Percentiles rank a stretch among this genome's conserved stretches.
Conservation (phyloP, 1,284 basidiomycete genomes). For the Ceratobasidium sp. region DNA sequence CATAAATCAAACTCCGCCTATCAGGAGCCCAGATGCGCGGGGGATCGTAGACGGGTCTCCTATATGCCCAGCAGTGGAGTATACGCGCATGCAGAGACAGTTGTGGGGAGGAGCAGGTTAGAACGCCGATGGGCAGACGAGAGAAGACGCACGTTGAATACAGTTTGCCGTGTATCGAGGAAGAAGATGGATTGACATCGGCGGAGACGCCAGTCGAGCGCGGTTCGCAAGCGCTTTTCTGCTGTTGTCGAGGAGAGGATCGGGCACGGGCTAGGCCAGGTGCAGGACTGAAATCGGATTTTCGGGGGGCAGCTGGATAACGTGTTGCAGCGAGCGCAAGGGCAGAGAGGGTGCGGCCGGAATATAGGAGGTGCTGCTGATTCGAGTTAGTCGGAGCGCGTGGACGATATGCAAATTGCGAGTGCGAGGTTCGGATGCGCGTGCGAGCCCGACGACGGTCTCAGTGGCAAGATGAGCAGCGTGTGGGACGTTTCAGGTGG, state of each 20-base stretch:
- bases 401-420: constrained; percentile 29
- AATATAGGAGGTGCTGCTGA: constrained; percentile 31
- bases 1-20: constrained; percentile 23
- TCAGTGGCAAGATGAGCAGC: too few relatives aligned
- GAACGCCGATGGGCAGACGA: neutral
- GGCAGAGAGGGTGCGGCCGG: constrained; percentile 2
- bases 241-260: neutral
- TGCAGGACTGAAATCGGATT: constrained; percentile 23
- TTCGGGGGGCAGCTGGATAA: constrained; percentile 24
- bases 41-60: too few relatives aligned
- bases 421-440: constrained; percentile 15
- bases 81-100: too few relatives aligned
- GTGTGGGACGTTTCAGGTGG: neutral
- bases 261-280: neutral
- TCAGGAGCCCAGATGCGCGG: neutral
- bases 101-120: neutral
- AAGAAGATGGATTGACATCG: constrained; percentile 22
- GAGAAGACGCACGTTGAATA: neutral
- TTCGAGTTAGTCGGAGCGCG: constrained; percentile 19
- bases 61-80: too few relatives aligned
- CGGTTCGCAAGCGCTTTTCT: neutral
- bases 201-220: constrained; percentile 24
- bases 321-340: constrained; percentile 30
- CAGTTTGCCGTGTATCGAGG: neutral
- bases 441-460: constrained; percentile 18